phyloP scores from a whole-genome alignment of 2,329 filamentous ascomycete species.

The Diaporthe amygdali region DNA sequence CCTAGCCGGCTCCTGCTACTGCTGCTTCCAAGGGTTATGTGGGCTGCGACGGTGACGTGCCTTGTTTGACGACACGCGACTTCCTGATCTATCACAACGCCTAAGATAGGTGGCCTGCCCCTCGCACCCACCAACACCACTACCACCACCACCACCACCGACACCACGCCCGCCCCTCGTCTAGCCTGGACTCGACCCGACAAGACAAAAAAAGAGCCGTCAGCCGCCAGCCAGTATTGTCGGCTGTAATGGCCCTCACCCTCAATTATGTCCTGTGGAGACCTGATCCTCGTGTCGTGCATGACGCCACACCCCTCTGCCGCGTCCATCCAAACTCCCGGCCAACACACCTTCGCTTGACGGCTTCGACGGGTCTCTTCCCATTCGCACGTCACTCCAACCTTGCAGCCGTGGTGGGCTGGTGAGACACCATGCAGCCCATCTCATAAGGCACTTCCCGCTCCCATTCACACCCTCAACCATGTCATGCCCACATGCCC shows the following conservation, averaged over 20 bases:
- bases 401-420: neutral
- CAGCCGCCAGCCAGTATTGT: neutral
- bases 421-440: constrained; percentile 5
- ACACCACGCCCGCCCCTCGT: neutral
- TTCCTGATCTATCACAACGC: constrained; percentile 9
- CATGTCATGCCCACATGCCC: neutral
- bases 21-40: neutral
- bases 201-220: neutral
- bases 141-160: neutral
- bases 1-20: neutral
- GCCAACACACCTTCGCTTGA: constrained; percentile 5
- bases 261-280: neutral
- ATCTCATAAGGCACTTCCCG: neutral
- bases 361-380: neutral
- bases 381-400: neutral
- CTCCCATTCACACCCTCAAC: neutral
- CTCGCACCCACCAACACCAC: neutral
- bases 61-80: neutral
- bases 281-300: constrained; percentile 2
- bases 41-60: neutral
- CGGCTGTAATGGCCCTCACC: neutral
- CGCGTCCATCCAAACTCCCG: neutral
- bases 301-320: constrained; percentile 1
- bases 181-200: neutral
- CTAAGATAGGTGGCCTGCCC: neutral